phyloP scores from a whole-genome alignment of 805 yeast genomes.

The Metschnikowia lachancei region DNA sequence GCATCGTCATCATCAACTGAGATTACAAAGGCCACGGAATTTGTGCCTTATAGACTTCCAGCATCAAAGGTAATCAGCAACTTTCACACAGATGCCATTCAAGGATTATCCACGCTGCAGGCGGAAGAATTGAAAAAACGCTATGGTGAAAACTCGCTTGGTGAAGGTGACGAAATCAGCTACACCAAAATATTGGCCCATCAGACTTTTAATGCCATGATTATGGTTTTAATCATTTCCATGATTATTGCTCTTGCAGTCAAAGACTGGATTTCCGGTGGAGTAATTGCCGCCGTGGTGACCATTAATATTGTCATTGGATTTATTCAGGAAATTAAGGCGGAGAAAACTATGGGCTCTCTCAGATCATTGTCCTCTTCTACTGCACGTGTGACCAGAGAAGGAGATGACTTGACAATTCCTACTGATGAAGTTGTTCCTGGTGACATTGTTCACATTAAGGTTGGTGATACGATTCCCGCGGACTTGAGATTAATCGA shows the following conservation, averaged over 20 bases:
- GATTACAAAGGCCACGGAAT: slow-evolving; percentile 11
- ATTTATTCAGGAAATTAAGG: slow-evolving; percentile 65
- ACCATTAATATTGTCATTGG: slow-evolving; percentile 64
- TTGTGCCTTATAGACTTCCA: slow-evolving; percentile 31
- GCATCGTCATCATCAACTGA: slow-evolving; percentile 14
- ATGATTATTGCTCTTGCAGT: slow-evolving; percentile 71
- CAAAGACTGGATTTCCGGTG: slow-evolving; percentile 78
- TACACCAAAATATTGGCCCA: slow-evolving; percentile 55
- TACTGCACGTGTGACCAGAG: slow-evolving; percentile 62
- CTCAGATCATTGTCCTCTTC: slow-evolving; percentile 66
- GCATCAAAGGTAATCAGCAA: slow-evolving; percentile 35
- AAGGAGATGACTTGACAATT: slow-evolving; percentile 53
- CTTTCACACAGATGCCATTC: slow-evolving; percentile 41
- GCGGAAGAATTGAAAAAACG: slow-evolving; percentile 20
- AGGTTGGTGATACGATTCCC: slow-evolving; percentile 73
- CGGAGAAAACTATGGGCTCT: slow-evolving; percentile 78
- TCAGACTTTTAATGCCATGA: slow-evolving; percentile 77
- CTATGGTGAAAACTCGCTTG: slow-evolving; percentile 61
- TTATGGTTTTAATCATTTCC: slow-evolving; percentile 64
- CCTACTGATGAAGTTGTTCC: slow-evolving; percentile 68
- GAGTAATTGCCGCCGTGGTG: slow-evolving; percentile 71
- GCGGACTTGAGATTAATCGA: slow-evolving; percentile 65
- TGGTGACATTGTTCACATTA: slow-evolving; percentile 63
- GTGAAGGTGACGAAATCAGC: slow-evolving; percentile 57
- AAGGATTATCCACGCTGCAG: slow-evolving; percentile 44